A percentile compares a stretch with the other conserved stretches of the same genome.
Evolutionary conservation across 208 protist species (phyloP).

Genomic region (Trypanosoma congolense): DNA sequence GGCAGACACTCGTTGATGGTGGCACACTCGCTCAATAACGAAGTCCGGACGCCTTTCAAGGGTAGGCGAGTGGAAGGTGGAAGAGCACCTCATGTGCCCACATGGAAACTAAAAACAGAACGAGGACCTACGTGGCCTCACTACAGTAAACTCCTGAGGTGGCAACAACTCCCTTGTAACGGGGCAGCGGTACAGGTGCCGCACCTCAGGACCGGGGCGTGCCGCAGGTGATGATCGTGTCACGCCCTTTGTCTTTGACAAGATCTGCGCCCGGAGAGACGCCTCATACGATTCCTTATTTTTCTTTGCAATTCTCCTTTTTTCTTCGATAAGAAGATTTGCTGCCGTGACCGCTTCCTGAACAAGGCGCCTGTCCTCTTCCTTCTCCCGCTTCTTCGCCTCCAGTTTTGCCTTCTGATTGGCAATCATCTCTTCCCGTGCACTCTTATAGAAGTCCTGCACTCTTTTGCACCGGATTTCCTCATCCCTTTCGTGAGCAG

Average conservation of each 20-base stretch:
- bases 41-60: too few relatives aligned
- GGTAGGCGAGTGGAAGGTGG: too few relatives aligned
- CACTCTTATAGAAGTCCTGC: conserved; percentile 21
- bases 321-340: conserved; percentile 17
- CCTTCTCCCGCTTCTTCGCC: conserved; percentile 9
- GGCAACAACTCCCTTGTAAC: conserved; percentile 48
- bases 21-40: too few relatives aligned
- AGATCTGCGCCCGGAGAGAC: conserved; percentile 15
- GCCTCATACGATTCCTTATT: conserved; percentile 15
- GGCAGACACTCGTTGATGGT: too few relatives aligned
- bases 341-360: conserved; percentile 12
- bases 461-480: conserved; percentile 19
- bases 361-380: conserved; percentile 23
- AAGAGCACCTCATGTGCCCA: too few relatives aligned
- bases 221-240: conserved; percentile 3
- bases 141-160: conserved; percentile 50
- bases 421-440: conserved; percentile 22
- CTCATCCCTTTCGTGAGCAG: conserved; percentile 5
- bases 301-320: conserved; percentile 27
- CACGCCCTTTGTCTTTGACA: conserved; percentile 12
- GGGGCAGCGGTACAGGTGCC: conserved; percentile 57
- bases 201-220: conserved; percentile 15
- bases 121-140: background rate
- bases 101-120: too few relatives aligned
- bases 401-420: conserved; percentile 20